These are phyloP conservation scores for Scedosporium boydii DNA, from an alignment of 2,329 filamentous ascomycete genomes.

Conservation along the genomic window DNA sequence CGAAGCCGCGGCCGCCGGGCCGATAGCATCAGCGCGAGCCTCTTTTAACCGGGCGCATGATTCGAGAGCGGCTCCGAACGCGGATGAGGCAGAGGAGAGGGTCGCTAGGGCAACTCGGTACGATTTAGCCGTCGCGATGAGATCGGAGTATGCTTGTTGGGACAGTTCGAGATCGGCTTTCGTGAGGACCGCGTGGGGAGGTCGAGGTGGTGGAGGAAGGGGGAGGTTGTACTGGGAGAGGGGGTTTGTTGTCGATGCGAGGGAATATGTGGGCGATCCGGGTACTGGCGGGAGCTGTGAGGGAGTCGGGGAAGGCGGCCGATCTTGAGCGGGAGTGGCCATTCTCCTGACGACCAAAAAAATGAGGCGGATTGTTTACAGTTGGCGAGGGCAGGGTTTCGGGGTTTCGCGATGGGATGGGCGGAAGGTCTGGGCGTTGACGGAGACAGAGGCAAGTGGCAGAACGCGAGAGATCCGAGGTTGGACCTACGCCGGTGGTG, in stretches of 20 bases:
- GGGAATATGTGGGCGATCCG: conserved; percentile 52
- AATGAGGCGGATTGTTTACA: not conserved
- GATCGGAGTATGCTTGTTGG: conserved; percentile 52
- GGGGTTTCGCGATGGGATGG: not conserved
- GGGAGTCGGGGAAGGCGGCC: conserved; percentile 1
- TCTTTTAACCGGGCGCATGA: conserved; percentile 60
- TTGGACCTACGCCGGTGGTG: not conserved
- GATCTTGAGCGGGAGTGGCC: not conserved
- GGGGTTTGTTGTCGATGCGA: conserved; percentile 53
- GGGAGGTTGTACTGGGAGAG: conserved; percentile 50
- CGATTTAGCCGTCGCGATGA: conserved; percentile 51
- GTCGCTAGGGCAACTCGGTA: conserved; percentile 54
- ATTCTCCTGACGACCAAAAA: not conserved
- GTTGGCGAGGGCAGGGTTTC: not conserved
- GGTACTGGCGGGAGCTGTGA: conserved; percentile 37
- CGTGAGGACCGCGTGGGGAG: conserved; percentile 50
- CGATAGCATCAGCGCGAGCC: conserved; percentile 49
- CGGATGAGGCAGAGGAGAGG: conserved; percentile 50
- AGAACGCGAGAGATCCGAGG: not conserved
- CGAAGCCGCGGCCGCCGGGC: conserved; percentile 22
- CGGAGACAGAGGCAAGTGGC: not conserved
- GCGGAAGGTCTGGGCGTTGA: not conserved
- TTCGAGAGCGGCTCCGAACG: conserved; percentile 56
- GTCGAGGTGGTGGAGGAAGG: conserved; percentile 48
- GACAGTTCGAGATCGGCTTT: conserved; percentile 55